phyloP scores from a whole-genome alignment of 176 grass and related monocot genomes.

The Tuctoria greenei region DNA sequence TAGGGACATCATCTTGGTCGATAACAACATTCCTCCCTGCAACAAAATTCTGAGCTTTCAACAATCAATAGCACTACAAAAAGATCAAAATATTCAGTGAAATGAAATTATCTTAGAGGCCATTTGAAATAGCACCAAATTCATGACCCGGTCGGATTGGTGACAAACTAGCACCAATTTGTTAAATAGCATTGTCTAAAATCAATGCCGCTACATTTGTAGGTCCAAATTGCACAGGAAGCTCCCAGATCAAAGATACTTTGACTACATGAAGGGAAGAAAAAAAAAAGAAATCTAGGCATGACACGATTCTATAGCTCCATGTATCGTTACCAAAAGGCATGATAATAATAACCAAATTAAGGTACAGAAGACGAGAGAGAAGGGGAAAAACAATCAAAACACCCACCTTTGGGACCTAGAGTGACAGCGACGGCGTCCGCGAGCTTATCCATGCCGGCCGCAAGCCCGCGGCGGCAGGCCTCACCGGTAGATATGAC shows the following conservation, averaged over 20 bases:
- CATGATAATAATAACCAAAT: slow-evolving; percentile 4
- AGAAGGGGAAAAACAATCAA: not conserved
- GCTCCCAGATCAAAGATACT: not conserved
- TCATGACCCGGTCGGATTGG: not conserved
- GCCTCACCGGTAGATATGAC: slow-evolving; percentile 62
- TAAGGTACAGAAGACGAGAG: not conserved
- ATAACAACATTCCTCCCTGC: slow-evolving; percentile 96
- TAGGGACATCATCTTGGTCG: slow-evolving; percentile 73
- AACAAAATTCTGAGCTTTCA: slow-evolving; percentile 33
- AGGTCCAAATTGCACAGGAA: not conserved
- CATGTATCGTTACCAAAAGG: not conserved
- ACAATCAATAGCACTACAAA: slow-evolving; percentile 39
- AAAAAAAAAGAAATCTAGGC: not conserved
- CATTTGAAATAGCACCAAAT: not conserved
- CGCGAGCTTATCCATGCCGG: slow-evolving; percentile 89
- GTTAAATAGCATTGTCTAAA: not conserved
- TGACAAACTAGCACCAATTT: not conserved
- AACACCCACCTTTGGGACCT: slow-evolving; percentile 69
- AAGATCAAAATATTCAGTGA: not conserved
- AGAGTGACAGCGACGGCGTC: slow-evolving; percentile 78
- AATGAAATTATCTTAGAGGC: not conserved
- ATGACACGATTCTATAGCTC: not conserved
- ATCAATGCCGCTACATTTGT: not conserved
- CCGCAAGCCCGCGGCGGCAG: slow-evolving; percentile 65
- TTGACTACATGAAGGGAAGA: not conserved